These are phyloP conservation scores for Penicillium sclerotigenum DNA, from an alignment of 2,329 filamentous ascomycete species.

Conservation along the genomic window DNA sequence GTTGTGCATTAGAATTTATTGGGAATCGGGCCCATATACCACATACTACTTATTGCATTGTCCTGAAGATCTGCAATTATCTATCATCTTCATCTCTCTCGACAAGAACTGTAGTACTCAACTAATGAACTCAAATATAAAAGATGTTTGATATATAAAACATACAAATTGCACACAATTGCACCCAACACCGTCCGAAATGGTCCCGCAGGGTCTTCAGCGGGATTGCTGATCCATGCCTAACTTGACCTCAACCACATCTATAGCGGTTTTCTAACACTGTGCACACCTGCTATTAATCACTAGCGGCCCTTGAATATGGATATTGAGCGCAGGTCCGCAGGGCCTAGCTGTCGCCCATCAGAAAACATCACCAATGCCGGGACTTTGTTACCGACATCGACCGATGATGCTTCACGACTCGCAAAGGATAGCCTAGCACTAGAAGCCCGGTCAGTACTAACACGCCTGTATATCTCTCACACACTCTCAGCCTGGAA, in stretches of 20 bases:
- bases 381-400: neutral
- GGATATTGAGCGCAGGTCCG: neutral
- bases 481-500: slow-evolving; percentile 54
- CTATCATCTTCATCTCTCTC: neutral
- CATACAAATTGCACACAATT: neutral
- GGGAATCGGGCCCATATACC: slow-evolving; percentile 13
- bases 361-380: neutral
- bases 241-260: neutral
- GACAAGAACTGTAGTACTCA: neutral
- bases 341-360: neutral
- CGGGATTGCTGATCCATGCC: neutral
- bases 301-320: neutral
- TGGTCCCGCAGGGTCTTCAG: neutral
- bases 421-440: neutral
- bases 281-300: neutral
- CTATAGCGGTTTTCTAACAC: too few relatives aligned
- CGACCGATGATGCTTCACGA: neutral
- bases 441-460: slow-evolving; percentile 9
- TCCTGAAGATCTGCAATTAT: neutral
- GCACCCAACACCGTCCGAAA: neutral
- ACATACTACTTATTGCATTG: neutral
- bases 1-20: slow-evolving; percentile 22
- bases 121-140: neutral
- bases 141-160: neutral
- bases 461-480: slow-evolving; percentile 49